Evolutionary conservation across 106 monocot genomes (phyloP).

Genomic region (Apostasia shenzhenica): DNA sequence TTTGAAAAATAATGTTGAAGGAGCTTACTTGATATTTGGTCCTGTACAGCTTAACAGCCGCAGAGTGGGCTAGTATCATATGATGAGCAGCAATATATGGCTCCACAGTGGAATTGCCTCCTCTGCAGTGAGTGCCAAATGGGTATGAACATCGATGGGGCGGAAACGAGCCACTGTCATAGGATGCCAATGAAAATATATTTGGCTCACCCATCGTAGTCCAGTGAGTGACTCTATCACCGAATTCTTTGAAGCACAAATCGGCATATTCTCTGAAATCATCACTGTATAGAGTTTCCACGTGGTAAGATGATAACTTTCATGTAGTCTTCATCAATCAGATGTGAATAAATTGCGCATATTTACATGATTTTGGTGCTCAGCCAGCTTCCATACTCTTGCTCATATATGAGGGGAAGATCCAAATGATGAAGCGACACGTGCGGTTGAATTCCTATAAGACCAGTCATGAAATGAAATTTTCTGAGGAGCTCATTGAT

Average conservation of each 20-base stretch:
- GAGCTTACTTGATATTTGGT: constrained; percentile 22
- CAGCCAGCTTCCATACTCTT: constrained; percentile 58
- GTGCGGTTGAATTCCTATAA: constrained; percentile 53
- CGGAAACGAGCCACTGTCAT: constrained; percentile 18
- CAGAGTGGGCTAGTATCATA: constrained; percentile 22
- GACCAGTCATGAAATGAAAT: background rate
- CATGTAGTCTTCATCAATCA: background rate
- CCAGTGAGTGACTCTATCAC: constrained; percentile 42
- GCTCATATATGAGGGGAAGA: constrained; percentile 58
- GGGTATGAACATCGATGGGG: constrained; percentile 28
- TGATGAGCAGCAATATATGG: constrained; percentile 31
- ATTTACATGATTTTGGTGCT: constrained; percentile 56
- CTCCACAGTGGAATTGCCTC: constrained; percentile 22
- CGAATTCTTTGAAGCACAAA: constrained; percentile 47
- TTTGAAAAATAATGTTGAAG: background rate
- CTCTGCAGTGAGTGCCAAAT: constrained; percentile 18
- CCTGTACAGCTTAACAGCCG: constrained; percentile 18
- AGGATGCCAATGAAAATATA: background rate
- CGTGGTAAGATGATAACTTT: background rate
- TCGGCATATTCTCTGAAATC: constrained; percentile 62
- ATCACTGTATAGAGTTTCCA: constrained; percentile 20
- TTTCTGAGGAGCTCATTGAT: background rate
- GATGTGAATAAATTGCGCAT: background rate
- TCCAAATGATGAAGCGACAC: constrained; percentile 54
- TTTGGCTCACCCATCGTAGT: constrained; percentile 30